Evolutionary conservation across 2,329 filamentous ascomycete species (phyloP).

Genomic region (Aureobasidium uvarum): DNA sequence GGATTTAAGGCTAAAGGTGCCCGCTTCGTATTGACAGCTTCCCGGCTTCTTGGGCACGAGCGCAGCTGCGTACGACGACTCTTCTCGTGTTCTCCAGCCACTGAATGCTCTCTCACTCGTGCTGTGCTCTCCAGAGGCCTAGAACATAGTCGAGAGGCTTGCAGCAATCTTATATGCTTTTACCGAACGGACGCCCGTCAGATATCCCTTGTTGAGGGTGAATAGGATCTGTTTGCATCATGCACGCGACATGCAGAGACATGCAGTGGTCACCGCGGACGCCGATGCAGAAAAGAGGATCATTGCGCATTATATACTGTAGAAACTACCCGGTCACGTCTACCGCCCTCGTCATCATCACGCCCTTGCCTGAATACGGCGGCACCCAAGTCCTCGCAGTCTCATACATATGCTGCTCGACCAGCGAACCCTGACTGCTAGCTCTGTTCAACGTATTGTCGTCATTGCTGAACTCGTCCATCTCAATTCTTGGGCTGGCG

Average conservation of each 20-base stretch:
- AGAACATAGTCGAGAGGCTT: not conserved
- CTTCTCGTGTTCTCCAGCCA: not conserved
- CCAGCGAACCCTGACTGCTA: slow-evolving; percentile 17
- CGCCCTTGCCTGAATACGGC: slow-evolving; percentile 10
- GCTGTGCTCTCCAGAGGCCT: not conserved
- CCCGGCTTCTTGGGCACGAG: not conserved
- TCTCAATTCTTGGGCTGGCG: slow-evolving; percentile 1
- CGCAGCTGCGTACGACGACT: not conserved
- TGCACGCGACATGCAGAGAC: not conserved
- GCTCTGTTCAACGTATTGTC: not conserved
- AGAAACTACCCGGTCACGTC: not conserved
- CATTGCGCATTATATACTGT: slow-evolving; percentile 1
- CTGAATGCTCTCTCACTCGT: not conserved
- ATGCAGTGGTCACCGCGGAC: not conserved
- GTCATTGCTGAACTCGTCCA: slow-evolving; percentile 4
- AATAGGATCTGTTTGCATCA: not conserved
- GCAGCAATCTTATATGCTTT: not conserved
- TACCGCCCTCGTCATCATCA: slow-evolving; percentile 22
- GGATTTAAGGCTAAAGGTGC: not conserved
- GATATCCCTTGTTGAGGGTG: not conserved
- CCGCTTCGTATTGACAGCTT: slow-evolving; percentile 11
- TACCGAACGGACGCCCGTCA: not conserved
- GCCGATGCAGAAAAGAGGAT: not conserved
- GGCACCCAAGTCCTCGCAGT: slow-evolving; percentile 11
- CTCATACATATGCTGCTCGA: slow-evolving; percentile 18